Conservation (phyloP, 352 stramenopile genomes). For the Phytopythium aichiense region DNA sequence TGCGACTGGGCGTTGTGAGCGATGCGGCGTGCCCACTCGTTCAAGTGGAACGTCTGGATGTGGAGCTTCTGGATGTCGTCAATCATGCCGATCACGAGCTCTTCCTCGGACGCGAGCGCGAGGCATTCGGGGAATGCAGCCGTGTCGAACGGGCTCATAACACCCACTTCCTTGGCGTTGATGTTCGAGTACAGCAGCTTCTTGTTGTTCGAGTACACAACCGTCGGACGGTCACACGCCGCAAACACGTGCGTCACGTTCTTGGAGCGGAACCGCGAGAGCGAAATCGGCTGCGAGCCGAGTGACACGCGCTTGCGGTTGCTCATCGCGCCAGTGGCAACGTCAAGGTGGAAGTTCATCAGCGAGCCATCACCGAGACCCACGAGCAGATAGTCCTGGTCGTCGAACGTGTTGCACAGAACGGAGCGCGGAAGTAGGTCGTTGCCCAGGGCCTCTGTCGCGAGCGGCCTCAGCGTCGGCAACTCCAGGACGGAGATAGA, state of each 20-base stretch:
- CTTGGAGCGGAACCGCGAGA: slow-evolving; percentile 91
- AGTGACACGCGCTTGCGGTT: slow-evolving; percentile 94
- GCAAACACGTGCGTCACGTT: slow-evolving; percentile 95
- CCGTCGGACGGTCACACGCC: slow-evolving; percentile 94
- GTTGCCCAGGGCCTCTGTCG: slow-evolving; percentile 69
- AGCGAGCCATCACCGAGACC: slow-evolving; percentile 96
- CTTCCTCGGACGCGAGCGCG: slow-evolving; percentile 93
- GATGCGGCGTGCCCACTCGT: slow-evolving; percentile 92
- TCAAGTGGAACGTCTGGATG: slow-evolving; percentile 94
- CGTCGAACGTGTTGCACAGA: slow-evolving; percentile 84
- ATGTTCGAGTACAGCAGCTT: slow-evolving; percentile 97
- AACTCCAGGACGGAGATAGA: slow-evolving; percentile 86
- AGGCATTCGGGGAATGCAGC: slow-evolving; percentile 93
- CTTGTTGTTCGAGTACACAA: slow-evolving; percentile 96
- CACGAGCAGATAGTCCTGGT: slow-evolving; percentile 91
- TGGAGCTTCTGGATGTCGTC: slow-evolving; percentile 99
- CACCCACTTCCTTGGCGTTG: slow-evolving; percentile 90
- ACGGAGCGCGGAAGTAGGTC: slow-evolving; percentile 87
- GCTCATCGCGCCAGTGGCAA: slow-evolving; percentile 35
- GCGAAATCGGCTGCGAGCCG: slow-evolving; percentile 91
- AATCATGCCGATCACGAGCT: slow-evolving; percentile 95
- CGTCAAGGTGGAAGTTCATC: slow-evolving; percentile 90
- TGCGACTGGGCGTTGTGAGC: slow-evolving; percentile 78
- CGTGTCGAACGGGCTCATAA: slow-evolving; percentile 92
- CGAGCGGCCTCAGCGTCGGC: slow-evolving; percentile 64